phyloP scores from a whole-genome alignment of 2,329 filamentous ascomycete genomes.

The Fusarium tricinctum region DNA sequence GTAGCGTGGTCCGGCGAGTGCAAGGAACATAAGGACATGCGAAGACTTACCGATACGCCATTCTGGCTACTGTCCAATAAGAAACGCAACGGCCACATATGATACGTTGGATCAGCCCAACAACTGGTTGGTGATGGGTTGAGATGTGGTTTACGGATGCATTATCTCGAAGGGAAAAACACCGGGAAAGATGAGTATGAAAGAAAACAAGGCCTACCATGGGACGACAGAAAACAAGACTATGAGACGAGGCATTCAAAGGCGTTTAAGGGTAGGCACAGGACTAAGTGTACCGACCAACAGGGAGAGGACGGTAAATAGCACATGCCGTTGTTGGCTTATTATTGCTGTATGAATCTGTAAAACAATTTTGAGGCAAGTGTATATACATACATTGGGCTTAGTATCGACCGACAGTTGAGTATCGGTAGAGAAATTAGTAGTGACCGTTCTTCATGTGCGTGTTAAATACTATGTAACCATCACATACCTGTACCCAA shows the following conservation, averaged over 20 bases:
- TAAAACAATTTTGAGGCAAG: slow-evolving; percentile 20
- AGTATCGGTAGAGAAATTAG: not conserved
- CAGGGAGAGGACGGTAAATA: slow-evolving; percentile 9
- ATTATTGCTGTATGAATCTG: slow-evolving; percentile 2
- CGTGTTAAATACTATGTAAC: too few relatives aligned
- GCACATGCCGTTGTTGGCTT: slow-evolving; percentile 3
- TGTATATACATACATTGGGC: slow-evolving; percentile 1
- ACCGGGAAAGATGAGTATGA: not conserved
- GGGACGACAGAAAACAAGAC: slow-evolving; percentile 13
- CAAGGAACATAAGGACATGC: slow-evolving; percentile 1
- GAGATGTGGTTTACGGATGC: slow-evolving; percentile 11
- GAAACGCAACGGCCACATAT: slow-evolving; percentile 20
- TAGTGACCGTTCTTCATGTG: too few relatives aligned
- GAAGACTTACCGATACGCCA: not conserved
- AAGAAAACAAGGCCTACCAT: slow-evolving; percentile 1
- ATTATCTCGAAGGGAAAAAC: slow-evolving; percentile 15
- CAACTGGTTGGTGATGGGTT: slow-evolving; percentile 2
- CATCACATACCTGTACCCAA: too few relatives aligned
- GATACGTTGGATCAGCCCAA: slow-evolving; percentile 9
- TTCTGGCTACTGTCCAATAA: slow-evolving; percentile 20
- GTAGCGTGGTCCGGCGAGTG: not conserved
- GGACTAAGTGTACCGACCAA: slow-evolving; percentile 6
- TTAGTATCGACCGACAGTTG: not conserved
- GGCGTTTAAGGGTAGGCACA: slow-evolving; percentile 37
- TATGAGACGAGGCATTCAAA: slow-evolving; percentile 30